Evolutionary conservation across 2,329 filamentous ascomycete genomes (phyloP).

Genomic region (Penicillium digitatum): DNA sequence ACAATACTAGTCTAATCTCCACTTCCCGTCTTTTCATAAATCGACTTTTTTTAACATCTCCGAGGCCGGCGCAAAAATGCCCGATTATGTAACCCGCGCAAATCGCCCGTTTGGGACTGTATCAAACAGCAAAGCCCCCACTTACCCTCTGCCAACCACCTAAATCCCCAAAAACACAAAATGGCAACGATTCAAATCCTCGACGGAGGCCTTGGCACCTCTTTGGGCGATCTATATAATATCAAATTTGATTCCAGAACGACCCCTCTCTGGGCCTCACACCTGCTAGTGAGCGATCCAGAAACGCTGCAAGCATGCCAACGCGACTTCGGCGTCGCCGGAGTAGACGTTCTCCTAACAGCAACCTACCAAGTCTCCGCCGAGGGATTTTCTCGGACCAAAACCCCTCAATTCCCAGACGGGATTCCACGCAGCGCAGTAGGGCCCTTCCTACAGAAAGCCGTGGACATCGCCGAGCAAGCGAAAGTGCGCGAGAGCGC

Average conservation of each 20-base stretch:
- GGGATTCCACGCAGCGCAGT: slow-evolving; percentile 46
- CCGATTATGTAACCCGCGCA: slow-evolving; percentile 2
- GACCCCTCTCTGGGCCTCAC: slow-evolving; percentile 63
- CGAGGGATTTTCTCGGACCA: slow-evolving; percentile 54
- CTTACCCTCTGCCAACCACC: slow-evolving; percentile 1
- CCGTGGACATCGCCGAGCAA: slow-evolving; percentile 36
- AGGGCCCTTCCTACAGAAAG: slow-evolving; percentile 41
- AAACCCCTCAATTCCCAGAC: slow-evolving; percentile 39
- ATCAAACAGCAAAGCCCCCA: slow-evolving; percentile 7
- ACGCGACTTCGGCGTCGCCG: slow-evolving; percentile 52
- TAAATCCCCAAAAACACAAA: background rate
- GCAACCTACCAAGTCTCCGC: slow-evolving; percentile 64
- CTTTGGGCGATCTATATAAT: slow-evolving; percentile 56
- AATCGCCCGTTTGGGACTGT: background rate
- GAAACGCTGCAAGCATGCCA: slow-evolving; percentile 55
- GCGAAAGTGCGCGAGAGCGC: slow-evolving; percentile 24
- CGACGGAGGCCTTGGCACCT: slow-evolving; percentile 65
- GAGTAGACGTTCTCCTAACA: slow-evolving; percentile 61
- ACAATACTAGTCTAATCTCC: background rate
- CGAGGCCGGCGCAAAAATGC: background rate
- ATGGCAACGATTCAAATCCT: slow-evolving; percentile 49
- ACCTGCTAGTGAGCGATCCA: slow-evolving; percentile 57
- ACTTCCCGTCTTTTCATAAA: background rate
- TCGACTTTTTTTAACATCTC: background rate
- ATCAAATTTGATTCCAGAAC: slow-evolving; percentile 48